These are phyloP conservation scores for peach (Prunus persica) DNA, from an alignment of 306 rosid species.

Conservation along the genomic window DNA sequence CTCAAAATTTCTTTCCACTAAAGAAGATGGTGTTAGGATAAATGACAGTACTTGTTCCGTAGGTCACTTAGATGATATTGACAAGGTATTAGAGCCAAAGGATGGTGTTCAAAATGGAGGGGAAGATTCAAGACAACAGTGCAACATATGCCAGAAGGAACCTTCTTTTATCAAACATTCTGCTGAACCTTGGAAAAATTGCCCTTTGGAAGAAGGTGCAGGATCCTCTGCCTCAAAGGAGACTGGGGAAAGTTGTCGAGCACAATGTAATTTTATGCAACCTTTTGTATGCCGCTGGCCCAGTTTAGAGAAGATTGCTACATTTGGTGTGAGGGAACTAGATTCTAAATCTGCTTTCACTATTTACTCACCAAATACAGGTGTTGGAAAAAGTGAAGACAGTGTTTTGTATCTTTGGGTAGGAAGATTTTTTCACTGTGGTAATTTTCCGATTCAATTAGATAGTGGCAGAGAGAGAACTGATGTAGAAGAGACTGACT, in stretches of 20 bases:
- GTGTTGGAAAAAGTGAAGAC: constrained; percentile 33
- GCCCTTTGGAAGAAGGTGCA: constrained; percentile 24
- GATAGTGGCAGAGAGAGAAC: constrained; percentile 49
- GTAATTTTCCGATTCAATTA: constrained; percentile 39
- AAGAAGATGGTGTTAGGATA: constrained; percentile 30
- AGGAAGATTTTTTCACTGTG: constrained; percentile 60
- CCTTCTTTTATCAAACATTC: constrained; percentile 28
- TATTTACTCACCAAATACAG: constrained; percentile 56
- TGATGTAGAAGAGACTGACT: constrained; percentile 50
- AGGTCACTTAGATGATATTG: constrained; percentile 31
- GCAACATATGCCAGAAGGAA: constrained; percentile 32
- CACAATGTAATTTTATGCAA: constrained; percentile 23
- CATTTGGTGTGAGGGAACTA: constrained; percentile 52
- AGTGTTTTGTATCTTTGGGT: constrained; percentile 71
- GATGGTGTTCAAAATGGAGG: constrained; percentile 35
- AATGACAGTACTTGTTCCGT: constrained; percentile 30
- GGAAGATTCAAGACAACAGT: constrained; percentile 32
- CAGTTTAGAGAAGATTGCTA: constrained; percentile 58
- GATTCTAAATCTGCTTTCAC: constrained; percentile 72
- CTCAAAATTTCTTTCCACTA: constrained; percentile 33
- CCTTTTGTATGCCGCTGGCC: constrained; percentile 74
- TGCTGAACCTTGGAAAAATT: constrained; percentile 27
- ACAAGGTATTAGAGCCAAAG: constrained; percentile 26
- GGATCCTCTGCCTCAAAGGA: constrained; percentile 36
- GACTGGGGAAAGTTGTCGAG: constrained; percentile 34